These are phyloP conservation scores for Mortierella sp. DNA, from an alignment of 371 early-diverging fungal species.

Conservation along the genomic window DNA sequence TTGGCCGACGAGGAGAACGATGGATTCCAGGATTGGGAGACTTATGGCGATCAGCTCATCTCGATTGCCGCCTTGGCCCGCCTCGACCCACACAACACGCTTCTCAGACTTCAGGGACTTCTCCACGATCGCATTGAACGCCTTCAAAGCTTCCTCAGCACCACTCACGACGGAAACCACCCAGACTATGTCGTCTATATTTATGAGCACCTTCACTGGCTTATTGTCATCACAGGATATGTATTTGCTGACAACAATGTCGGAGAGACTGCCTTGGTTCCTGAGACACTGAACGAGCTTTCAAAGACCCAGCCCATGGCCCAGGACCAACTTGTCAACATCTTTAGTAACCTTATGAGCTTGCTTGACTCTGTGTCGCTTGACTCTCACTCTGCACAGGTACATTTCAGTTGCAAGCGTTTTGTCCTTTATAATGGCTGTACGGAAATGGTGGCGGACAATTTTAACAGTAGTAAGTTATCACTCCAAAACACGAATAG, in stretches of 20 bases:
- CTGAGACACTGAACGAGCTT: slow-evolving; percentile 71
- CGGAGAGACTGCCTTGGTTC: slow-evolving; percentile 84
- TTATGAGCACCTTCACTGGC: slow-evolving; percentile 85
- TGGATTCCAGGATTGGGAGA: slow-evolving; percentile 79
- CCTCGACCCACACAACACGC: slow-evolving; percentile 67
- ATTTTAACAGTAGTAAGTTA: background rate
- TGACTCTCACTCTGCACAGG: slow-evolving; percentile 65
- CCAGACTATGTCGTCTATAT: slow-evolving; percentile 60
- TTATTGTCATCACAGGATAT: slow-evolving; percentile 76
- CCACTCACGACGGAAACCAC: slow-evolving; percentile 40
- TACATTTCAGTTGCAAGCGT: slow-evolving; percentile 19
- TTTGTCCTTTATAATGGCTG: background rate
- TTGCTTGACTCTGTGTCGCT: slow-evolving; percentile 63
- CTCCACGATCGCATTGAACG: slow-evolving; percentile 65
- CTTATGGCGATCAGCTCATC: slow-evolving; percentile 82
- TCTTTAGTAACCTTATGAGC: slow-evolving; percentile 70
- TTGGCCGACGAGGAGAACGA: slow-evolving; percentile 74
- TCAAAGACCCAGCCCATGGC: slow-evolving; percentile 66
- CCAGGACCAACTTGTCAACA: slow-evolving; percentile 69
- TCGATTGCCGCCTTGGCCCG: slow-evolving; percentile 78
- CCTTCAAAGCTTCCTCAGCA: slow-evolving; percentile 62
- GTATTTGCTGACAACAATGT: slow-evolving; percentile 76
- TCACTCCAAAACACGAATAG: slow-evolving; percentile 18
- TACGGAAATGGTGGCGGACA: background rate
- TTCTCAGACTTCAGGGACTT: slow-evolving; percentile 65